Percentiles rank a stretch among this genome's conserved stretches.
phyloP scores from a whole-genome alignment of 352 stramenopile genomes.

The Phytophthora pisi region DNA sequence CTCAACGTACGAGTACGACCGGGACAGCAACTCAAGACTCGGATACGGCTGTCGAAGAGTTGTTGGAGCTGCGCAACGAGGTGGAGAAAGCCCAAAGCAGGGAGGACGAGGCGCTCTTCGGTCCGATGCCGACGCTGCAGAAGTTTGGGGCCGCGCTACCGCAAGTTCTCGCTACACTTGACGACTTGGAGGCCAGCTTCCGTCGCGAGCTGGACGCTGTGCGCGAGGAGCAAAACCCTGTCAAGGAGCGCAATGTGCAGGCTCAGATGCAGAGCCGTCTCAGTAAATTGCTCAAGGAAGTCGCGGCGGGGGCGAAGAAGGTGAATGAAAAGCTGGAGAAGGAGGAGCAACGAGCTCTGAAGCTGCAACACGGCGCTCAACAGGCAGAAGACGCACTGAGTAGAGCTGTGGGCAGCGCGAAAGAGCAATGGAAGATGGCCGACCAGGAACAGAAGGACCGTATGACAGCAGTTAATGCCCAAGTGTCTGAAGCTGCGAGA shows the following conservation, averaged over 20 bases:
- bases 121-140: conserved; percentile 34
- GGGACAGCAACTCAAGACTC: conserved; percentile 1
- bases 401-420: conserved; percentile 25
- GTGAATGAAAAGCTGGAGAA: conserved; percentile 37
- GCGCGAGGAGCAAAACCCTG: conserved; percentile 63
- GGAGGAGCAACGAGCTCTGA: conserved; percentile 19
- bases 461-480: not conserved
- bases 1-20: not conserved
- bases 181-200: conserved; percentile 54
- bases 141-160: conserved; percentile 53
- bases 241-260: conserved; percentile 49
- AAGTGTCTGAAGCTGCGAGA: conserved; percentile 1
- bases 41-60: conserved; percentile 18
- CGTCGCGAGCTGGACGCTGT: conserved; percentile 42
- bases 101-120: conserved; percentile 50
- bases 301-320: conserved; percentile 38
- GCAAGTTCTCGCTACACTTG: conserved; percentile 42
- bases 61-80: conserved; percentile 48
- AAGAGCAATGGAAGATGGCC: conserved; percentile 23
- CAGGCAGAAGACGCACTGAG: conserved; percentile 28
- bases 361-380: conserved; percentile 25
- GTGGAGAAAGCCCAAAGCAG: conserved; percentile 57
- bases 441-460: conserved; percentile 25
- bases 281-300: conserved; percentile 41
- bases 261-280: conserved; percentile 47